Evolutionary conservation across 768 basidiomycete species (phyloP).

Genomic region (Butyriboletus loyo): DNA sequence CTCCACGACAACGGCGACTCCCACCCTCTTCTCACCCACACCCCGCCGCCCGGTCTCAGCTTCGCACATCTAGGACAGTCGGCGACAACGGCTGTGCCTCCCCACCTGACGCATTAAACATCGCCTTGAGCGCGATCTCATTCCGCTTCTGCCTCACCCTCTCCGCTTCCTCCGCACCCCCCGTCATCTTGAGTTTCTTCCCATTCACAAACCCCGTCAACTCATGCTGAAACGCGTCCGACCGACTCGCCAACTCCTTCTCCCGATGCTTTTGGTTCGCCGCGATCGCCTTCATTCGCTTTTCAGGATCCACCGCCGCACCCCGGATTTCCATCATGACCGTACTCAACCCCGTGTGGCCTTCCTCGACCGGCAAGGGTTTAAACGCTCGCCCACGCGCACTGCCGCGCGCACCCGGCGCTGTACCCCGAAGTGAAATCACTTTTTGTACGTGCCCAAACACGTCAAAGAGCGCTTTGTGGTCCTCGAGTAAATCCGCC

Average conservation of each 20-base stretch:
- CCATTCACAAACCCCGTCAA: constrained; percentile 80
- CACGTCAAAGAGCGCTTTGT: constrained; percentile 85
- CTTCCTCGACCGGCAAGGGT: constrained; percentile 64
- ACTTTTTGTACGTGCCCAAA: constrained; percentile 90
- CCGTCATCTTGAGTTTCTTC: constrained; percentile 93
- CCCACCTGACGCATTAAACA: constrained; percentile 53
- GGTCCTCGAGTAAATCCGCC: constrained; percentile 84
- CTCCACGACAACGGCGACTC: neutral
- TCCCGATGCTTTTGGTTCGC: constrained; percentile 79
- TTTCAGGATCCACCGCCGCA: constrained; percentile 76
- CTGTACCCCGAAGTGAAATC: constrained; percentile 60
- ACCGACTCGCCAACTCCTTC: constrained; percentile 64
- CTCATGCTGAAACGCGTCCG: constrained; percentile 86
- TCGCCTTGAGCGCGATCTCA: constrained; percentile 82
- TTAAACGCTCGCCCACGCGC: constrained; percentile 49
- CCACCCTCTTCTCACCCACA: neutral
- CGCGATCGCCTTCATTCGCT: constrained; percentile 89
- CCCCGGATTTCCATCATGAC: constrained; percentile 92
- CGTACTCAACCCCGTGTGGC: constrained; percentile 61
- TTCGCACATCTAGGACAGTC: neutral
- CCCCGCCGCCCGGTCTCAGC: neutral
- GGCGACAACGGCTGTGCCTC: constrained; percentile 8
- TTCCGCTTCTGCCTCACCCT: constrained; percentile 81
- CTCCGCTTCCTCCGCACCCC: constrained; percentile 90
- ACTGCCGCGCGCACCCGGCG: constrained; percentile 38